Evolutionary conservation across 2,329 filamentous ascomycete genomes (phyloP).

Genomic region (Ilyonectria robusta): DNA sequence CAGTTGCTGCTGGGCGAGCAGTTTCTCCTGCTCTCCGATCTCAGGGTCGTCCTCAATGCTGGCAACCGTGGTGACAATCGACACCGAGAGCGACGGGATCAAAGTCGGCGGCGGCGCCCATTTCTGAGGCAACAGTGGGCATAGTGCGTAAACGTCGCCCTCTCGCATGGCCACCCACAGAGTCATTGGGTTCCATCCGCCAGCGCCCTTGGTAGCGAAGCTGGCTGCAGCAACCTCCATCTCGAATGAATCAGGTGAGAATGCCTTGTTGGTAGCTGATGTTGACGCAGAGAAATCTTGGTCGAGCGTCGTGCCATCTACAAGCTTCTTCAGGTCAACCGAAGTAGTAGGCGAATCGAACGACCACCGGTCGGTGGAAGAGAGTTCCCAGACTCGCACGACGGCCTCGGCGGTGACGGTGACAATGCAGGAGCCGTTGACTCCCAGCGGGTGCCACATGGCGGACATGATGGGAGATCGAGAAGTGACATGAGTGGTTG

Average conservation of each 20-base stretch:
- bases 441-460: slow-evolving; percentile 93
- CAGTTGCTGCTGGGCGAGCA: slow-evolving; percentile 74
- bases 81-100: slow-evolving; percentile 85
- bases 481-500: slow-evolving; percentile 91
- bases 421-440: slow-evolving; percentile 84
- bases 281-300: slow-evolving; percentile 86
- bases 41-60: slow-evolving; percentile 72
- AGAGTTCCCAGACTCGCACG: slow-evolving; percentile 91
- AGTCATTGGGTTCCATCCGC: slow-evolving; percentile 96
- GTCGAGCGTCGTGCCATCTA: slow-evolving; percentile 84
- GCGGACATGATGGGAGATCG: slow-evolving; percentile 85
- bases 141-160: slow-evolving; percentile 93
- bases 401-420: slow-evolving; percentile 91
- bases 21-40: slow-evolving; percentile 66
- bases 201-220: slow-evolving; percentile 77
- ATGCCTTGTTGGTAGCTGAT: slow-evolving; percentile 82
- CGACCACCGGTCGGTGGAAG: slow-evolving; percentile 85
- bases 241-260: slow-evolving; percentile 90
- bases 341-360: slow-evolving; percentile 88
- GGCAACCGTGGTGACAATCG: slow-evolving; percentile 82
- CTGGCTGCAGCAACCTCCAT: slow-evolving; percentile 94
- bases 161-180: slow-evolving; percentile 96
- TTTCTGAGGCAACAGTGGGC: slow-evolving; percentile 87
- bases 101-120: slow-evolving; percentile 86
- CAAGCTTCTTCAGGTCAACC: slow-evolving; percentile 90